phyloP scores from a whole-genome alignment of 164 flowering plant genomes.

The Liriodendron chinense region DNA sequence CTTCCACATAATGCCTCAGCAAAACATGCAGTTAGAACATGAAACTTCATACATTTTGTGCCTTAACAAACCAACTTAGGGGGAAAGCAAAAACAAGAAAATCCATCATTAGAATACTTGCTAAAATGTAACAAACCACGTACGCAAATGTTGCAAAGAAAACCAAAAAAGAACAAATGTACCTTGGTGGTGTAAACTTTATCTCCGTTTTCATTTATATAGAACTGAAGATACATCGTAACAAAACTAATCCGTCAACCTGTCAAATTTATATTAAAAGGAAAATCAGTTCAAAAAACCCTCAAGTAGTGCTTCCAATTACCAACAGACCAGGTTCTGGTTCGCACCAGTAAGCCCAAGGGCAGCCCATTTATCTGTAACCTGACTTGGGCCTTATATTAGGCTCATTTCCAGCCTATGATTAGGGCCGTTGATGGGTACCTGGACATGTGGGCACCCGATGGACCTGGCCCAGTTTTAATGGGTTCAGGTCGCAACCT shows the following conservation, averaged over 20 bases:
- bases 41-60: background rate
- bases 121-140: background rate
- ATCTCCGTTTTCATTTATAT: conserved; percentile 87
- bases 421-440: too few relatives aligned
- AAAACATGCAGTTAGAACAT: background rate
- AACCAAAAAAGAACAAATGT: background rate
- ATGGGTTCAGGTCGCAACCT: too few relatives aligned
- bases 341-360: too few relatives aligned
- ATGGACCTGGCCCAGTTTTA: too few relatives aligned
- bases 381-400: too few relatives aligned
- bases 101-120: background rate
- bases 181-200: conserved; percentile 95
- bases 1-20: background rate
- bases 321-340: too few relatives aligned
- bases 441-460: too few relatives aligned
- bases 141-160: background rate
- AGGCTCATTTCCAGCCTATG: too few relatives aligned
- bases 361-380: too few relatives aligned
- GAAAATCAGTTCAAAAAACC: background rate
- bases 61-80: background rate
- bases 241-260: background rate
- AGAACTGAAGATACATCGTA: conserved; percentile 80
- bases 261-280: background rate
- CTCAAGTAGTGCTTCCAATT: background rate
- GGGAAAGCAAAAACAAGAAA: background rate